Conservation (phyloP, 805 yeast genomes). For the Nakazawaea pomicola region DNA sequence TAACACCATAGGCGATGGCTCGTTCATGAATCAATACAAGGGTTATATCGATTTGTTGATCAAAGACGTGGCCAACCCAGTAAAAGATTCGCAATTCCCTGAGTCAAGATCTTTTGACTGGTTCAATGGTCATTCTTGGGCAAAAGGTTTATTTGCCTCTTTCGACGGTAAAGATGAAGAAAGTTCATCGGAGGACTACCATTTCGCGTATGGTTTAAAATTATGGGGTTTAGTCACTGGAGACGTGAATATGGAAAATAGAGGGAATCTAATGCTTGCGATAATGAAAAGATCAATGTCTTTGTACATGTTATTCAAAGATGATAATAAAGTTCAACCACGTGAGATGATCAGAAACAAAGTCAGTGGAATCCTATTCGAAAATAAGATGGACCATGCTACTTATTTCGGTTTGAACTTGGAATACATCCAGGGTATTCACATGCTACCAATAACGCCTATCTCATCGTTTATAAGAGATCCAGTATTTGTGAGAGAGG, state of each 20-base stretch:
- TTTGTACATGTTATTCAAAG: slow-evolving; percentile 40
- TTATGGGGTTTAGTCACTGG: slow-evolving; percentile 52
- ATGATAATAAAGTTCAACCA: slow-evolving; percentile 52
- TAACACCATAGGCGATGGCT: slow-evolving; percentile 31
- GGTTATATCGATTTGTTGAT: slow-evolving; percentile 48
- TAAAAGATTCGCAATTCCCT: slow-evolving; percentile 50
- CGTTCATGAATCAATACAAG: slow-evolving; percentile 41
- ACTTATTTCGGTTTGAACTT: slow-evolving; percentile 65
- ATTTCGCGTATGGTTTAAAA: slow-evolving; percentile 57
- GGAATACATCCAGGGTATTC: slow-evolving; percentile 70
- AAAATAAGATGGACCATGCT: slow-evolving; percentile 63
- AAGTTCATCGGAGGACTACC: slow-evolving; percentile 65
- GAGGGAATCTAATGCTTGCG: slow-evolving; percentile 56
- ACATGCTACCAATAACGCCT: slow-evolving; percentile 67
- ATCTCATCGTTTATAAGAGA: slow-evolving; percentile 57
- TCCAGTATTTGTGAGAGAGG: slow-evolving; percentile 54
- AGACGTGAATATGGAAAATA: slow-evolving; percentile 43
- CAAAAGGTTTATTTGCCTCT: slow-evolving; percentile 61
- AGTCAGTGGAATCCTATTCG: slow-evolving; percentile 66
- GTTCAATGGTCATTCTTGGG: slow-evolving; percentile 72
- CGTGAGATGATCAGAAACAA: slow-evolving; percentile 47
- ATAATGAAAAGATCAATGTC: slow-evolving; percentile 47
- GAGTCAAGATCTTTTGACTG: slow-evolving; percentile 63
- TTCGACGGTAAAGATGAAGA: slow-evolving; percentile 77
- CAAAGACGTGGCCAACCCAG: slow-evolving; percentile 59